Base-by-base conservation (phyloP, 2,329 filamentous ascomycete genomes). In the Sclerotinia glacialis region DNA sequence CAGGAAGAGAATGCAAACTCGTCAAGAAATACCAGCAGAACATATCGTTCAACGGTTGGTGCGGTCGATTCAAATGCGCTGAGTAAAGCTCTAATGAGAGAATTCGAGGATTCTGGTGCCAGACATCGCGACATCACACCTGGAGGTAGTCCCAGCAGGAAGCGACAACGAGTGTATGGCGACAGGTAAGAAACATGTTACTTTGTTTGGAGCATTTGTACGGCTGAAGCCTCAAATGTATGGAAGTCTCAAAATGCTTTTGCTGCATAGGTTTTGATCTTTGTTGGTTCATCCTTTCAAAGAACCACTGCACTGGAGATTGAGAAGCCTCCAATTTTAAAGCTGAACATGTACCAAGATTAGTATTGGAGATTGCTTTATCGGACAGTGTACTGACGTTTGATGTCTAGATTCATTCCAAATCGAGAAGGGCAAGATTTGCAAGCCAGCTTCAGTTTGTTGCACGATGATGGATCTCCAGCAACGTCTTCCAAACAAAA, bases 381-480 rank as follows among this genome's bases (percentile, higher is more conserved):
- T 60, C 31, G 5, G 28, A 26, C 8, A 26, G 28, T 34, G 42
- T 67, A 56, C 74, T 76, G 63, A 76, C 70, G 50, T 42, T 64
- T 34, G 14, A 61, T 49, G 28, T n/a, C 7, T 66, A 96, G 95
- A 74, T 99, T 99, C 77, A 98, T 99, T 72, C 95, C 95, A 37
- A 96, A 95, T 73, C 87, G 95, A 52, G 89, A 93, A 71, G 95
- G 94, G 7, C 93, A 97, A 78, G 95, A 99, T 78, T 82, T 98
- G 31, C 91, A 94, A 77, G 93, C 94, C 64, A 96, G 93, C 78
- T 98, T 95, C 79, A 97, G 89, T 76, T 81, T 98, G 65, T 83
- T 98, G 37, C 91, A 96, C 75, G 94, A 97, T 69, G 93, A 97
- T 77, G 93, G 90, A 49, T 97, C 94, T 26, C 95, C 95, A 26